These are phyloP conservation scores for Elsinoe batatas DNA, from an alignment of 2,329 filamentous ascomycete genomes.

Conservation along the genomic window DNA sequence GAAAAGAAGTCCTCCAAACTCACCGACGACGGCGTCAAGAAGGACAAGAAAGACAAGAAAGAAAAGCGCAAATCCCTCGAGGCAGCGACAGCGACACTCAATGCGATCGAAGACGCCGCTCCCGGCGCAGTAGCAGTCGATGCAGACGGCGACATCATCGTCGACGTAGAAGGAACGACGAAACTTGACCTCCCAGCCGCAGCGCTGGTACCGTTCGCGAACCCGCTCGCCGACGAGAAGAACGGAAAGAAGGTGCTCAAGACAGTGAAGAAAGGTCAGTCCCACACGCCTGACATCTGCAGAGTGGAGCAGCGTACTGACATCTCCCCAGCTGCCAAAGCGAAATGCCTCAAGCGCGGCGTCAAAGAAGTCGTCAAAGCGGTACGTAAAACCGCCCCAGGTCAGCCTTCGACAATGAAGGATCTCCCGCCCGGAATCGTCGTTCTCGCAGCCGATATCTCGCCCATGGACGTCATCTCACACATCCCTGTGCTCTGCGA, in stretches of 20 bases:
- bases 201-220: conserved; percentile 72
- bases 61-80: conserved; percentile 53
- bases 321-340: conserved; percentile 65
- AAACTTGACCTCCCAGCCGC: conserved; percentile 28
- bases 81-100: conserved; percentile 53
- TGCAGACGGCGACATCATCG: conserved; percentile 28
- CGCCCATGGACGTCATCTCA: conserved; percentile 95
- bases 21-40: conserved; percentile 27
- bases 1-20: conserved; percentile 31
- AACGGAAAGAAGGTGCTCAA: conserved; percentile 56
- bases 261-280: conserved; percentile 49
- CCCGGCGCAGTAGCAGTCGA: conserved; percentile 34
- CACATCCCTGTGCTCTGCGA: conserved; percentile 97
- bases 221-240: conserved; percentile 73
- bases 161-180: conserved; percentile 34
- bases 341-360: conserved; percentile 91
- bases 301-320: background rate
- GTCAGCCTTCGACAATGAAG: conserved; percentile 51
- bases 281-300: background rate
- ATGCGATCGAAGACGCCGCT: conserved; percentile 51
- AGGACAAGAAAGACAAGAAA: conserved; percentile 49
- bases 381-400: conserved; percentile 77
- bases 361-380: conserved; percentile 99
- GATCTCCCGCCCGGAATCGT: conserved; percentile 58
- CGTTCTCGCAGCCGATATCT: conserved; percentile 93